These are phyloP conservation scores for Diospyros kaki DNA, from an alignment of 148 eudicot genomes.

Conservation along the genomic window DNA sequence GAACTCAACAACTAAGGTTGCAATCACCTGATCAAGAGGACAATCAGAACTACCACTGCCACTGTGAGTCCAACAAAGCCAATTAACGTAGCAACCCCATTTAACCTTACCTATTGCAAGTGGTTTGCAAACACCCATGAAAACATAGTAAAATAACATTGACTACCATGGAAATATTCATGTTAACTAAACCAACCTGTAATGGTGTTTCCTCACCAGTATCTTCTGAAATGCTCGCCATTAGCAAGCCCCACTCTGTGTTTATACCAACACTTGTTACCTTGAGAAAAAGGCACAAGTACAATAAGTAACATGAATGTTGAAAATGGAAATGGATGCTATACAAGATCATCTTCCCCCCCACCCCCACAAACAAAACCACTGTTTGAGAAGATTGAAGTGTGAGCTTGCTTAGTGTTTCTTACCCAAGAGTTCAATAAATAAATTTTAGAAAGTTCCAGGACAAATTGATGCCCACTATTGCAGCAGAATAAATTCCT, in stretches of 20 bases:
- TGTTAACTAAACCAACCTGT: conserved; percentile 37
- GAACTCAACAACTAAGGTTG: not conserved
- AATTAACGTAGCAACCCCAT: conserved; percentile 83
- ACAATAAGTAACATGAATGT: no score
- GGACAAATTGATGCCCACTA: no score
- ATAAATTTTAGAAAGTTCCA: no score
- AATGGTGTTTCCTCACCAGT: conserved; percentile 90
- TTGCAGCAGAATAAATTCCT: no score
- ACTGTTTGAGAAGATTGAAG: no score
- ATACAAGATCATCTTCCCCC: no score
- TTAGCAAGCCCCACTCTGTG: conserved; percentile 90
- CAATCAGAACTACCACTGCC: conserved; percentile 54
- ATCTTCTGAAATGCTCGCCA: conserved; percentile 93
- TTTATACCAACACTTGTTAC: conserved; percentile 82
- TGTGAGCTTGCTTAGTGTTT: no score
- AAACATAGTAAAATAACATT: not conserved
- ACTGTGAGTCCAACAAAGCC: conserved; percentile 84
- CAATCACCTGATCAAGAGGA: conserved; percentile 59
- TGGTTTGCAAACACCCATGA: not conserved
- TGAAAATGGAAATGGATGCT: no score
- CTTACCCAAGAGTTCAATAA: no score
- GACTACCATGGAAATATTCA: not conserved
- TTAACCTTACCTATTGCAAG: conserved; percentile 59
- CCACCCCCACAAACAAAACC: no score
- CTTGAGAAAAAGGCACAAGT: conserved; percentile 16